These are phyloP conservation scores for Cladosporium halotolerans DNA, from an alignment of 2,329 filamentous ascomycete genomes.

Conservation along the genomic window DNA sequence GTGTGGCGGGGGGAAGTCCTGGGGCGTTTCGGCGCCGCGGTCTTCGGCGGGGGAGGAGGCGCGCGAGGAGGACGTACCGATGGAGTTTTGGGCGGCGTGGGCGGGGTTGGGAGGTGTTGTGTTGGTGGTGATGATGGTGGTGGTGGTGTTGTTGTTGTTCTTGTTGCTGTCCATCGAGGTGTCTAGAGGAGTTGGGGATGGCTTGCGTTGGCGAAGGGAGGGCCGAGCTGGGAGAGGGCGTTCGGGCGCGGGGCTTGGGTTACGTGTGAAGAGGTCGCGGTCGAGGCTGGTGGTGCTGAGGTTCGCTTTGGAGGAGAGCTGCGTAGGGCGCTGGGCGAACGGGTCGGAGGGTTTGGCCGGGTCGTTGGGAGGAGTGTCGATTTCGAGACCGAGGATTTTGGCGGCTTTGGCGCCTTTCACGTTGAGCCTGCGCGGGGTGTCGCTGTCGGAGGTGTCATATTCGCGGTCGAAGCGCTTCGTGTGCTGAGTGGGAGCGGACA, in stretches of 20 bases:
- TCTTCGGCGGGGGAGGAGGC: conserved; percentile 2
- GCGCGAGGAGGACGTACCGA: conserved; percentile 6
- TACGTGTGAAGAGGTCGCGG: not conserved
- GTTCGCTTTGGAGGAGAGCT: not conserved
- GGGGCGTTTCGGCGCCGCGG: conserved; percentile 4
- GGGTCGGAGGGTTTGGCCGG: not conserved
- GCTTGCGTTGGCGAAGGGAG: not conserved
- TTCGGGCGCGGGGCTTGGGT: not conserved
- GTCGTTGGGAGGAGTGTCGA: not conserved
- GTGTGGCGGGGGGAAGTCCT: not conserved
- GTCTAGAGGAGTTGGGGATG: too few relatives aligned
- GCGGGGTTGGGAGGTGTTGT: not conserved
- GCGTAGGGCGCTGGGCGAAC: not conserved
- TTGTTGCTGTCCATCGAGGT: too few relatives aligned
- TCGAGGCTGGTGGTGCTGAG: conserved; percentile 3
- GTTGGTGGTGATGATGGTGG: not conserved
- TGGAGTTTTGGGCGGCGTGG: not conserved
- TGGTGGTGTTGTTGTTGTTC: not conserved
- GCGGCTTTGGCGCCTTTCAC: conserved; percentile 24
- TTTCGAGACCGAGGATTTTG: conserved; percentile 21
- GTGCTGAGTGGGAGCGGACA: not conserved
- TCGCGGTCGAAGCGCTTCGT: not conserved
- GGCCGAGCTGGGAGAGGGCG: not conserved
- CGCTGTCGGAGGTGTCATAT: conserved; percentile 4
- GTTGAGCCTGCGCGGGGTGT: conserved; percentile 13